Evolutionary conservation across 2,329 filamentous ascomycete genomes (phyloP).

Genomic region (Boeremia lycopersici): DNA sequence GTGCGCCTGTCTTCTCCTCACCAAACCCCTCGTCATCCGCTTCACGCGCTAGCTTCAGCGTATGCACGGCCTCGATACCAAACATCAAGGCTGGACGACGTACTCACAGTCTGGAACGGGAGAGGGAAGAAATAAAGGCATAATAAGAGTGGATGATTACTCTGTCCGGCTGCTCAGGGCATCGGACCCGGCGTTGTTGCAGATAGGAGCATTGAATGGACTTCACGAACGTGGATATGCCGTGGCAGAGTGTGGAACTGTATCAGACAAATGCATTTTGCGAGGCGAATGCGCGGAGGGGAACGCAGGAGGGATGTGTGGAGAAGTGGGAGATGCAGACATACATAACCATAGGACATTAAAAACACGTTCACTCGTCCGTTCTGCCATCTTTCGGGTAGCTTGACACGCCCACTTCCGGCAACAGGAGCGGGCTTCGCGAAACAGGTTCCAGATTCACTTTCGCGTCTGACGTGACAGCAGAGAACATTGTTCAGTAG

Average conservation of each 20-base stretch:
- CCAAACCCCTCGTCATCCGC: not conserved
- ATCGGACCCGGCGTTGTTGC: not conserved
- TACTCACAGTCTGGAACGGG: not conserved
- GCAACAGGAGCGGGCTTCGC: too few species aligned
- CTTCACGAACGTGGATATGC: not conserved
- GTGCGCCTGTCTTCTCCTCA: not conserved
- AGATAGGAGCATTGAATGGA: not conserved
- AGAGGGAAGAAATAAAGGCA: not conserved
- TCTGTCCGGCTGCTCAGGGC: not conserved
- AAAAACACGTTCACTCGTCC: too few species aligned
- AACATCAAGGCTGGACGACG: not conserved
- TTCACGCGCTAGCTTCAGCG: not conserved
- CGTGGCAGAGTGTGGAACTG: not conserved
- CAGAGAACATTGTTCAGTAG: too few species aligned
- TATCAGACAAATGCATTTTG: not conserved
- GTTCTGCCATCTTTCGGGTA: too few species aligned
- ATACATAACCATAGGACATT: too few species aligned
- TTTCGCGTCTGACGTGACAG: too few species aligned
- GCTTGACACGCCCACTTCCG: too few species aligned
- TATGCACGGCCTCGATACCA: not conserved
- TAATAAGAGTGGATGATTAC: not conserved
- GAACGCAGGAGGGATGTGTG: not conserved
- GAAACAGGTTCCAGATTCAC: too few species aligned
- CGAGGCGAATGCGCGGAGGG: not conserved
- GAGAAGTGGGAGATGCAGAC: not conserved